Percentiles rank a stretch among this genome's conserved stretches.
Evolutionary conservation across 1,284 basidiomycete genomes (phyloP).

Genomic region (Apiotrichum laibachii): DNA sequence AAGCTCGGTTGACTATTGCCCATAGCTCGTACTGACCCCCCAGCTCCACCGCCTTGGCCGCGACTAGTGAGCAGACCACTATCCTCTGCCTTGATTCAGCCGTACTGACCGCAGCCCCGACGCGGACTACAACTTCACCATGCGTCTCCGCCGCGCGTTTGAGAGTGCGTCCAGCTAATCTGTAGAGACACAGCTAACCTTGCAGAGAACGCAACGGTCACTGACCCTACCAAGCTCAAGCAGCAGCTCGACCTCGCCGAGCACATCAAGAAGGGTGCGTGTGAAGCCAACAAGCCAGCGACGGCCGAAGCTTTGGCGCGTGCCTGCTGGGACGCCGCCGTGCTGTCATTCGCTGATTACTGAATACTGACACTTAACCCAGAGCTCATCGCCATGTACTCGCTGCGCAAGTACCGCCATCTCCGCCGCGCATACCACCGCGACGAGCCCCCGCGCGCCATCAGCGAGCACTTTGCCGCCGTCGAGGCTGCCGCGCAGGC

Average conservation of each 20-base stretch:
- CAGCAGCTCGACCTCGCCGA: slow-evolving; percentile 73
- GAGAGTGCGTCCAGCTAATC: slow-evolving; percentile 40
- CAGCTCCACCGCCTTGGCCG: slow-evolving; percentile 51
- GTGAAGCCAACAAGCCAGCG: not conserved
- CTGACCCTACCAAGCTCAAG: slow-evolving; percentile 70
- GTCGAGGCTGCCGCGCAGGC: slow-evolving; percentile 3
- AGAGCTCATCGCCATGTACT: slow-evolving; percentile 84
- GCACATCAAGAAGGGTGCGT: slow-evolving; percentile 81
- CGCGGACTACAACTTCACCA: slow-evolving; percentile 50
- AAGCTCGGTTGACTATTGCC: slow-evolving; percentile 5
- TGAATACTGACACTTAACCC: slow-evolving; percentile 13
- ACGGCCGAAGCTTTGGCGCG: too few relatives aligned
- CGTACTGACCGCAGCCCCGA: slow-evolving; percentile 41
- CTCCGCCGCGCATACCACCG: slow-evolving; percentile 67
- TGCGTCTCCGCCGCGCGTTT: slow-evolving; percentile 48
- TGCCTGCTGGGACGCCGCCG: too few relatives aligned
- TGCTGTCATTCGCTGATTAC: not conserved
- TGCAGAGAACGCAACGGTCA: slow-evolving; percentile 68
- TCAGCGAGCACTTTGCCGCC: slow-evolving; percentile 13
- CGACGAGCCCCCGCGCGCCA: slow-evolving; percentile 32
- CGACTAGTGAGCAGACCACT: slow-evolving; percentile 43
- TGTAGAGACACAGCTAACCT: not conserved
- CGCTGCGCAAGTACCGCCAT: slow-evolving; percentile 80
- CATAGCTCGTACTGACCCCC: not conserved
- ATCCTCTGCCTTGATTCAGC: not conserved